Base-by-base conservation (phyloP, 1,284 basidiomycete genomes). In the Ustilago crameri region DNA sequence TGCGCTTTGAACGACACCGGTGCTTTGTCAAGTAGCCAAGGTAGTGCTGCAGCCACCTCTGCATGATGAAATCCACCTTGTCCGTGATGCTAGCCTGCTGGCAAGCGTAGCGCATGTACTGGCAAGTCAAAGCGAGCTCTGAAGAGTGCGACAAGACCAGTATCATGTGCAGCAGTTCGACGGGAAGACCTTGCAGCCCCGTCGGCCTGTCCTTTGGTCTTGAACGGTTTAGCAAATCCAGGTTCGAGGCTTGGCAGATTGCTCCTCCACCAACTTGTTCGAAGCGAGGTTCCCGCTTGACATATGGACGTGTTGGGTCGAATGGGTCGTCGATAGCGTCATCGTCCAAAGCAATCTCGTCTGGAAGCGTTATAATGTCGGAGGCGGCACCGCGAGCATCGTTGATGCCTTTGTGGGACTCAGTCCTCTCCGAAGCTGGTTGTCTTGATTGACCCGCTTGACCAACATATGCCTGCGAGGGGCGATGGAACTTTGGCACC, bases 101-200 rank as follows among this genome's bases (percentile, higher is more conserved):
- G 24, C 54, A 68, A 17, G 42, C 50, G 23, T 44, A 40, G 24
- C 57, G 65, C 9, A 73, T 55, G 32, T 50, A 27, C 4, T 51
- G 64, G 26, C 57, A 55, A 20, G 51, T 44, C 5, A 54, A 9
- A 2, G 70, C 52, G 9, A 73, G 32, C 10, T 37, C 35, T 0
- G 42, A 37, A 5, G 65, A 68, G 14, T 38, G 41, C 0, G 71
- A 66, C 12, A 62, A 38, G 40, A 63, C 56, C 14, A 76, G 53
- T 23, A 66, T 60, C 2, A 12, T 15, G 17, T 63, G 51, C 9
- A 73, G 38, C 17, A 78, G 20, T 42, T 78, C 62, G 30, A 54
- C 22, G 3, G 60, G 59, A 22, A 78, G 51, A 23, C 63, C 18
- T 14, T 57, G 48, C 35, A 78, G 32, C 9, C 72, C 55, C 15